Conservation (phyloP, 2,329 filamentous ascomycete genomes). For the Pseudocercospora cruenta region DNA sequence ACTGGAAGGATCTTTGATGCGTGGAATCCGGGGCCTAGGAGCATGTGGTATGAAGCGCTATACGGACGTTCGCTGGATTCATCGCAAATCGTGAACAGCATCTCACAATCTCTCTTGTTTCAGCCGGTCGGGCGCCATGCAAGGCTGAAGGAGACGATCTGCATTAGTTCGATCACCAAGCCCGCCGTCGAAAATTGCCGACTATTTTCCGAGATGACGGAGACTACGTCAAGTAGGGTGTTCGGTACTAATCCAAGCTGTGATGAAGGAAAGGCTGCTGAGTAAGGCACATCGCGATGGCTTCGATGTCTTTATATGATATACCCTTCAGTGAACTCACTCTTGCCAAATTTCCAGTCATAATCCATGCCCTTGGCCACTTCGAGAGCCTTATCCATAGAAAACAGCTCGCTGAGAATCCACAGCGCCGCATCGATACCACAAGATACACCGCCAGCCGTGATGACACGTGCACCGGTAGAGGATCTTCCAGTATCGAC, state of each 20-base stretch:
- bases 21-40: background rate
- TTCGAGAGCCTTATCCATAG: constrained; percentile 24
- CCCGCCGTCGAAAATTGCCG: background rate
- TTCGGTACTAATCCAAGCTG: background rate
- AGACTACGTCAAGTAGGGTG: background rate
- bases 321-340: constrained; percentile 14
- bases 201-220: background rate
- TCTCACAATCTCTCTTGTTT: background rate
- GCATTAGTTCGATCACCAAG: background rate
- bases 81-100: background rate
- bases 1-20: background rate
- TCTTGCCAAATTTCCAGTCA: constrained; percentile 19
- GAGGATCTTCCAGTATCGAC: constrained; percentile 16
- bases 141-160: background rate
- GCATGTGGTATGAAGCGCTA: too few species aligned
- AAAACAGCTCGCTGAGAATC: constrained; percentile 12
- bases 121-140: background rate
- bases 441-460: constrained; percentile 22
- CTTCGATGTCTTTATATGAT: constrained; percentile 7
- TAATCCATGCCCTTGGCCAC: constrained; percentile 24
- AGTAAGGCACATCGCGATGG: background rate
- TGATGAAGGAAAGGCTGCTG: background rate
- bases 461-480: constrained; percentile 16
- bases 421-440: constrained; percentile 24
- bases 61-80: too few species aligned